Evolutionary conservation across 148 eudicot genomes (phyloP).

Genomic region (Spergularia marina): DNA sequence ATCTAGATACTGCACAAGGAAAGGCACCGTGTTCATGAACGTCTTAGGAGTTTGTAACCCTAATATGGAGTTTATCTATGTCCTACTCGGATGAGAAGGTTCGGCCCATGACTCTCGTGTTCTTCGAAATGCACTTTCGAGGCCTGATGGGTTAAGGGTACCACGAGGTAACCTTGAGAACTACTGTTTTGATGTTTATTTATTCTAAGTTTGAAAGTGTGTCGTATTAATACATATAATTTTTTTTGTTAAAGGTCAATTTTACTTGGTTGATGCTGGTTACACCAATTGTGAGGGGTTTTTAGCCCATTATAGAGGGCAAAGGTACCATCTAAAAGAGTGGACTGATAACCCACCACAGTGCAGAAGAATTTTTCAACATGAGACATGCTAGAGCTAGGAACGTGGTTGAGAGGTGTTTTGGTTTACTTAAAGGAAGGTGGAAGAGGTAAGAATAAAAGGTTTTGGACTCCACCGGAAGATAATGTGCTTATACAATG

Average conservation of each 20-base stretch:
- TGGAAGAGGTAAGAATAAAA: not conserved
- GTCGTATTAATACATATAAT: not conserved
- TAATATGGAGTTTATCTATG: too few species aligned
- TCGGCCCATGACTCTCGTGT: not conserved
- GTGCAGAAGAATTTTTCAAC: not conserved
- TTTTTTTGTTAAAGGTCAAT: not conserved
- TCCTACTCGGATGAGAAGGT: too few species aligned
- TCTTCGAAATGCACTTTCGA: not conserved
- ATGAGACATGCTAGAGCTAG: constrained; percentile 6
- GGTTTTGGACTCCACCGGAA: too few species aligned
- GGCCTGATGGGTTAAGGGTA: not conserved
- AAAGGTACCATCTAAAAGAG: constrained; percentile 4
- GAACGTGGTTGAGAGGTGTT: not conserved
- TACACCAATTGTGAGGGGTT: constrained; percentile 2
- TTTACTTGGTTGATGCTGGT: constrained; percentile 1
- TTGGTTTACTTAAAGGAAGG: not conserved
- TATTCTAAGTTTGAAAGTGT: too few species aligned
- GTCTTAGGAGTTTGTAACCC: too few species aligned
- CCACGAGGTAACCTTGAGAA: not conserved
- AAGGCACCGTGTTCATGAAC: not conserved
- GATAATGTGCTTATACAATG: too few species aligned
- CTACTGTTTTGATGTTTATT: too few species aligned
- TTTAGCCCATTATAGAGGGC: constrained; percentile 7
- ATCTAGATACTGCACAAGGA: not conserved
- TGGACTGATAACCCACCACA: not conserved